Conservation (phyloP, 2,329 filamentous ascomycete species). For the Fusarium gaditjirri region DNA sequence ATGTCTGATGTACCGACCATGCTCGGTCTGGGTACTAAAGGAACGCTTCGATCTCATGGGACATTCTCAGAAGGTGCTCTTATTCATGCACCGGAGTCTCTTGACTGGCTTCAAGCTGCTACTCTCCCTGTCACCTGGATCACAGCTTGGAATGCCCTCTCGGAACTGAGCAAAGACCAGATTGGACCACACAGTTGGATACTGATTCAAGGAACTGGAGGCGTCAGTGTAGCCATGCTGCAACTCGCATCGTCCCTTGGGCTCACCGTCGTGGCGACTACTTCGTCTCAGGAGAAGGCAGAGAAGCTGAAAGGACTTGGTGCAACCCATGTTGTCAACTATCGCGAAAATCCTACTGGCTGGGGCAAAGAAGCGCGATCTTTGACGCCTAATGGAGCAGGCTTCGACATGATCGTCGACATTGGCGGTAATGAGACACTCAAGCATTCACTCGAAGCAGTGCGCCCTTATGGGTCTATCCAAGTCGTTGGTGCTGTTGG, state of each 20-base stretch:
- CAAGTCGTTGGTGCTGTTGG: conserved; percentile 48
- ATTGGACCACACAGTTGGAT: conserved; percentile 51
- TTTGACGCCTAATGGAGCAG: conserved; percentile 56
- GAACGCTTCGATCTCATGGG: conserved; percentile 66
- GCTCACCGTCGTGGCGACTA: conserved; percentile 67
- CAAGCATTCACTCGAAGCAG: conserved; percentile 62
- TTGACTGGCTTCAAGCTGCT: conserved; percentile 52
- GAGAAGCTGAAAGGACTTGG: conserved; percentile 64
- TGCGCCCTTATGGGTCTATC: conserved; percentile 52
- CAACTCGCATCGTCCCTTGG: conserved; percentile 60
- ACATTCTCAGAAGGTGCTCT: conserved; percentile 68
- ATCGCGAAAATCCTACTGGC: conserved; percentile 60
- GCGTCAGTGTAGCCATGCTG: conserved; percentile 51
- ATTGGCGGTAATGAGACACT: conserved; percentile 74
- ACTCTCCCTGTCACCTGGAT: conserved; percentile 61
- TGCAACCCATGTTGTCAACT: conserved; percentile 70
- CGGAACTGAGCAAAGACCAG: conserved; percentile 55
- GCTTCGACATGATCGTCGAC: conserved; percentile 72
- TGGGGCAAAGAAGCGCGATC: conserved; percentile 70
- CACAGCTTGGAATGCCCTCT: conserved; percentile 64
- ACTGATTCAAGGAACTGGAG: conserved; percentile 54
- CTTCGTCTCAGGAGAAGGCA: conserved; percentile 65
- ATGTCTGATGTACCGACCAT: conserved; percentile 53
- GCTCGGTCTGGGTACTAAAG: conserved; percentile 67
- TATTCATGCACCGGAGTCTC: conserved; percentile 60